Conservation (phyloP, 805 yeast genomes). For the Yamadazyma insecticola region DNA sequence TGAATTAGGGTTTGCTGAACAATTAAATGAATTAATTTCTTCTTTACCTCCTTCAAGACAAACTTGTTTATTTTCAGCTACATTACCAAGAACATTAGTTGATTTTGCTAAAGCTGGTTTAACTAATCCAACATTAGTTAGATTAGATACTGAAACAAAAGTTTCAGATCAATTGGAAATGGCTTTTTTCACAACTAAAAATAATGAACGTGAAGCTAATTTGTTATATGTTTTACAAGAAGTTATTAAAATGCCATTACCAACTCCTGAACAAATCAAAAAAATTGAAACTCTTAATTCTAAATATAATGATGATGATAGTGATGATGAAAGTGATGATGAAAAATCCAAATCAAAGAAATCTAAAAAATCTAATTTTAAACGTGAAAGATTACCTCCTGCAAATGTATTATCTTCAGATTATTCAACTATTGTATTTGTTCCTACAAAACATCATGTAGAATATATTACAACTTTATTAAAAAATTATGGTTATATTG, state of each 20-base stretch:
- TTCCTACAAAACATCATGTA: slow-evolving; percentile 97
- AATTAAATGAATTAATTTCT: slow-evolving; percentile 81
- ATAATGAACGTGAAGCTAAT: slow-evolving; percentile 86
- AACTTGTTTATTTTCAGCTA: slow-evolving; percentile 88
- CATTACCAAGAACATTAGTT: slow-evolving; percentile 85
- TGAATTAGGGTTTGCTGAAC: slow-evolving; percentile 95
- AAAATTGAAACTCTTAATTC: slow-evolving; percentile 47
- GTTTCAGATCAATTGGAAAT: slow-evolving; percentile 87
- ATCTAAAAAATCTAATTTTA: slow-evolving; percentile 35
- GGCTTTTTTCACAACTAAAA: slow-evolving; percentile 79
- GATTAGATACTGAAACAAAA: slow-evolving; percentile 90
- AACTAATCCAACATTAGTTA: slow-evolving; percentile 83
- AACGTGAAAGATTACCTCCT: slow-evolving; percentile 60
- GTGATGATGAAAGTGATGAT: slow-evolving; percentile 40
- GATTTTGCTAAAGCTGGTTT: slow-evolving; percentile 98
- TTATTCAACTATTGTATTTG: slow-evolving; percentile 86
- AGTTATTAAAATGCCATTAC: slow-evolving; percentile 77
- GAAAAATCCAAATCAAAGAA: slow-evolving; percentile 22
- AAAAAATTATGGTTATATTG: slow-evolving; percentile 76
- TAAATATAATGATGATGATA: slow-evolving; percentile 51
- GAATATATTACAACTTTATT: slow-evolving; percentile 77
- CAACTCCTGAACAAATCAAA: slow-evolving; percentile 62
- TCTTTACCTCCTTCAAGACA: slow-evolving; percentile 81
- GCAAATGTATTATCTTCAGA: slow-evolving; percentile 84
- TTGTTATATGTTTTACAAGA: slow-evolving; percentile 73